phyloP scores from a whole-genome alignment of 495 filamentous ascomycete species.

The Neurospora sp. region DNA sequence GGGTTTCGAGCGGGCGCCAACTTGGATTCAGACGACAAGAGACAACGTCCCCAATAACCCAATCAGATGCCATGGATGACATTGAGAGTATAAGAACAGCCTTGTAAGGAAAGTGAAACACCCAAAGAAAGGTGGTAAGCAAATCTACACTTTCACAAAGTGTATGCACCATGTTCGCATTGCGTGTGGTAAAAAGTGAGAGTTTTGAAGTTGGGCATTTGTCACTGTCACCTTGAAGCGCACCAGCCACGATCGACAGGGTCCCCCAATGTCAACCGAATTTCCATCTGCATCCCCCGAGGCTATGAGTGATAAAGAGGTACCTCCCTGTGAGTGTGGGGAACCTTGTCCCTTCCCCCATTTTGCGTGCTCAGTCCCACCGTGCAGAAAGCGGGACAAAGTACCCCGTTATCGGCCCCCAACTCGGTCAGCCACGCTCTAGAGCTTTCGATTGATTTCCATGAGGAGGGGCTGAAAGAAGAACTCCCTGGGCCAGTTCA shows the following conservation, averaged over 20 bases:
- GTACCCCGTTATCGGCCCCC: slow-evolving; percentile 16
- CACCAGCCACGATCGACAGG: slow-evolving; percentile 11
- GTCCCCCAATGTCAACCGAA: neutral
- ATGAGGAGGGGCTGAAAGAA: slow-evolving; percentile 26
- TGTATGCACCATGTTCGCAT: neutral
- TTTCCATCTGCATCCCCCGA: slow-evolving; percentile 11
- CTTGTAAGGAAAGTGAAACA: neutral
- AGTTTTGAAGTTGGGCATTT: neutral
- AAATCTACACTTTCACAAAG: neutral
- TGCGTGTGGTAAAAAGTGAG: neutral
- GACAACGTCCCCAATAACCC: neutral
- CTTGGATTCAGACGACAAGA: neutral
- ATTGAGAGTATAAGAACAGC: neutral
- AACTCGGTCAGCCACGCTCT: slow-evolving; percentile 21
- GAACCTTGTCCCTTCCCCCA: neutral
- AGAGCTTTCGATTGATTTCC: slow-evolving; percentile 30
- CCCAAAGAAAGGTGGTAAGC: neutral
- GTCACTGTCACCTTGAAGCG: neutral
- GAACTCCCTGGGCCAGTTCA: neutral
- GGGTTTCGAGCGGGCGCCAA: neutral
- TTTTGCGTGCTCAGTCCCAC: neutral
- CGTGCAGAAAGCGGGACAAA: neutral
- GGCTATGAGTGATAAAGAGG: slow-evolving; percentile 3
- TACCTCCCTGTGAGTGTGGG: neutral
- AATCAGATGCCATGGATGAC: neutral